phyloP scores from a whole-genome alignment of 1,284 basidiomycete genomes.

The Butyriboletus appendiculatus region DNA sequence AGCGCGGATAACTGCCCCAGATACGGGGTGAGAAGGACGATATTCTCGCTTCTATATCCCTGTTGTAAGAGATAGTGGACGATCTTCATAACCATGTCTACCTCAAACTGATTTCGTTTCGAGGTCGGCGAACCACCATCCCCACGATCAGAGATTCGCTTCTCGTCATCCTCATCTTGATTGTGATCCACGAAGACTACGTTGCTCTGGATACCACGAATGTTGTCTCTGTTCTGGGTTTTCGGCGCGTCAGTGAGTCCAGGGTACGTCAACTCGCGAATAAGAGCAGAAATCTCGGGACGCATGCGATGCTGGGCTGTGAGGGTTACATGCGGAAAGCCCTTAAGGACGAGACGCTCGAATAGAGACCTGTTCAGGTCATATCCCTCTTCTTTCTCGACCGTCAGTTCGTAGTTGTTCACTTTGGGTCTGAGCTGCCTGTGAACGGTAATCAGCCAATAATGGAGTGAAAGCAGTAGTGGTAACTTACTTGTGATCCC shows the following conservation, averaged over 20 bases:
- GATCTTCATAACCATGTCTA: slow-evolving; percentile 61
- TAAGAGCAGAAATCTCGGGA: slow-evolving; percentile 61
- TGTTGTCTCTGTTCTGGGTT: slow-evolving; percentile 48
- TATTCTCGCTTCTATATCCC: slow-evolving; percentile 57
- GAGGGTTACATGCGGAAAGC: slow-evolving; percentile 59
- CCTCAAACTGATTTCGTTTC: slow-evolving; percentile 60
- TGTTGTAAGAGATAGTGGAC: slow-evolving; percentile 65
- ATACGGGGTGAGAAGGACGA: slow-evolving; percentile 70
- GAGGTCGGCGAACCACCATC: slow-evolving; percentile 52
- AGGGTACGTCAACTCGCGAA: slow-evolving; percentile 64
- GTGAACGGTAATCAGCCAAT: not conserved
- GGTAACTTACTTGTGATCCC: slow-evolving; percentile 61
- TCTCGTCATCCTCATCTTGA: slow-evolving; percentile 51
- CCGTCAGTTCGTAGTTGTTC: slow-evolving; percentile 60
- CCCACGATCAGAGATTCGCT: slow-evolving; percentile 41
- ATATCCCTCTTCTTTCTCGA: slow-evolving; percentile 62
- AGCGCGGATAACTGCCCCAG: slow-evolving; percentile 59
- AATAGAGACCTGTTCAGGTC: slow-evolving; percentile 66
- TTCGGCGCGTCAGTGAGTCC: slow-evolving; percentile 55
- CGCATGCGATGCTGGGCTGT: slow-evolving; percentile 68
- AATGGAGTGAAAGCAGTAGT: not conserved
- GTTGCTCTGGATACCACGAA: slow-evolving; percentile 55
- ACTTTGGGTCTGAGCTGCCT: slow-evolving; percentile 72
- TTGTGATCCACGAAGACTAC: slow-evolving; percentile 61
- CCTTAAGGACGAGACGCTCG: slow-evolving; percentile 60